Base-by-base conservation (phyloP, 2,329 filamentous ascomycete genomes). In the Claviceps cyperi region DNA sequence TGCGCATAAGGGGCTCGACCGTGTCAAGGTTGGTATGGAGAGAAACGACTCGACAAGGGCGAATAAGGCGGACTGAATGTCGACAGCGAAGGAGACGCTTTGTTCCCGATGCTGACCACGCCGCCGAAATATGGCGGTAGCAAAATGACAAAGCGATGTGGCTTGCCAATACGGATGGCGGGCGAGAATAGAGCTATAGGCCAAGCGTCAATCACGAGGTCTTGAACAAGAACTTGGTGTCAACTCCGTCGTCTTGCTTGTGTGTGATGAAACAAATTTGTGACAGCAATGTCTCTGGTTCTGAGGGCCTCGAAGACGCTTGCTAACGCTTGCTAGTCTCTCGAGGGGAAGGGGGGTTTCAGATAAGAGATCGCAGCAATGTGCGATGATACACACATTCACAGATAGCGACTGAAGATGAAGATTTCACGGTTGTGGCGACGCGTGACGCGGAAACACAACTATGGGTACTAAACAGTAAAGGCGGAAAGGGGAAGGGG, bases 281-380 rank as follows among this genome's bases (percentile, higher is more conserved):
- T n/a, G 38, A 17, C 17, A 41, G 22, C 13, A 24, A 43, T 37
- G 28, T 24, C 28, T 32, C 11, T 43, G 47, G 47, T 48, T 43
- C 47, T 21, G 39, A 44, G 22, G n/a, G 22, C 28, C n/a, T 9
- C 17, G 17, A 44, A 46, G 38, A 50, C 43, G 48, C 24, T 50
- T 45, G 50, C 50, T 21, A 24, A 50, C 43, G 48, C 24, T 50
- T 45, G 50, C 50, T 28, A 24, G 46, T 36, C 44, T 39, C 40
- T 22, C 43, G 24, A 4, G 21, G n/a, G 4, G 15, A 15, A 40
- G 4, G 28, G 28, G 9, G 28, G 28, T 45, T 22, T 17, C 32
- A 14, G 14, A 28, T 24, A 15, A 46, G 43, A 32, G 21, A 44
- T 43, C 7, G 43, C 46, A n/a, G 41, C 39, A 21, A 39, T 5